Conservation (phyloP, 2,329 filamentous ascomycete genomes). For the Colletotrichum sp. region DNA sequence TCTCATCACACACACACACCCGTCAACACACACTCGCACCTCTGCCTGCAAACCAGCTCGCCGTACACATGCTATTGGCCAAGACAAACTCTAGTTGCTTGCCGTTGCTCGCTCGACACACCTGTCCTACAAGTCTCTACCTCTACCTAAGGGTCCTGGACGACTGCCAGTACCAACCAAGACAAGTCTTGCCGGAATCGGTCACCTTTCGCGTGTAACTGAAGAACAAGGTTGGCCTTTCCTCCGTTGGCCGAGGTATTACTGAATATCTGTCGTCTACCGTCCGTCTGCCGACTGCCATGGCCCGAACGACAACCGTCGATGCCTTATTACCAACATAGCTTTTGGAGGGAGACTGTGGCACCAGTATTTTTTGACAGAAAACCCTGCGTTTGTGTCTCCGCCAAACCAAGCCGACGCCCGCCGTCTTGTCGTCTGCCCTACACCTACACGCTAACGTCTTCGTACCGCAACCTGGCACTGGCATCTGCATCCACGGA, state of each 20-base stretch:
- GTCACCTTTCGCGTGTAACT: neutral
- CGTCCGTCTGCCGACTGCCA: neutral
- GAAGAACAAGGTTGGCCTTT: neutral
- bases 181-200: neutral
- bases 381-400: constrained; percentile 5
- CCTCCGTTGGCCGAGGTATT: neutral
- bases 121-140: neutral
- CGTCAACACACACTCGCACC: neutral
- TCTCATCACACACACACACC: neutral
- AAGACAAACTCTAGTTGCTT: neutral
- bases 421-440: neutral
- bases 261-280: neutral
- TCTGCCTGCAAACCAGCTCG: neutral
- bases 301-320: neutral
- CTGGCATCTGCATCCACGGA: neutral
- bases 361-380: neutral
- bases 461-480: neutral
- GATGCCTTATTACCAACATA: neutral
- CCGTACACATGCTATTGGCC: neutral
- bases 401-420: neutral
- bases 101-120: neutral
- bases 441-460: neutral
- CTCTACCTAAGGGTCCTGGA: neutral
- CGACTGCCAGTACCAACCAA: neutral
- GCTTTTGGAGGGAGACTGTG: neutral